Evolutionary conservation across 176 grass and related monocot species (phyloP).

Genomic region (Oryza punctata): DNA sequence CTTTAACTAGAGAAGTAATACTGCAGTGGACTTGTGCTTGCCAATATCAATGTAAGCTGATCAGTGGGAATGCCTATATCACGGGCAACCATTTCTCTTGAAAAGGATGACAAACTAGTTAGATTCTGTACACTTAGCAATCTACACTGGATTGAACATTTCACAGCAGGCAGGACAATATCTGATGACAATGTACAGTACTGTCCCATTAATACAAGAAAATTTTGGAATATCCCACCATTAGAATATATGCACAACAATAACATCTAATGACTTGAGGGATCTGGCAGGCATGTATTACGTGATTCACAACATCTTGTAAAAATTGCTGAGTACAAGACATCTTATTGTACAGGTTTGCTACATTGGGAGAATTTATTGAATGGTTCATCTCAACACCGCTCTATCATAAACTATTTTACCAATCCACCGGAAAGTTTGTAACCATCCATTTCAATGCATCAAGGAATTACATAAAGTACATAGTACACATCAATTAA

Average conservation of each 20-base stretch:
- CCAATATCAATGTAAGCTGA: neutral
- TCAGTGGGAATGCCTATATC: neutral
- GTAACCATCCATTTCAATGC: neutral
- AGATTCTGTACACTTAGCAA: neutral
- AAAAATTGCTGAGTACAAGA: neutral
- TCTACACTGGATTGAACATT: neutral
- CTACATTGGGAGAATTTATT: neutral
- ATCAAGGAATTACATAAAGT: constrained; percentile 13
- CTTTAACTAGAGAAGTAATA: neutral
- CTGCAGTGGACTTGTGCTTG: neutral
- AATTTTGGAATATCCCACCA: neutral
- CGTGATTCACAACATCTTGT: neutral
- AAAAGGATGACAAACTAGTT: neutral
- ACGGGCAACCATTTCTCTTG: neutral
- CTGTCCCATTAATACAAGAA: neutral
- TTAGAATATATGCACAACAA: neutral
- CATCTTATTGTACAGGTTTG: neutral
- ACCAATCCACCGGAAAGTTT: neutral
- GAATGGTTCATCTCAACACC: neutral
- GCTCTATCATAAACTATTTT: neutral
- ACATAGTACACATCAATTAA: constrained; percentile 13
- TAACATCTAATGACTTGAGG: neutral
- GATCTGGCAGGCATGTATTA: neutral
- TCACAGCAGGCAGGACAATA: neutral
- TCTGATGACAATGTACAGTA: neutral